Evolutionary conservation across 352 stramenopile species (phyloP), one percentile per base, ranked within the genome.

Genomic region (Phytophthora hybrid): DNA sequence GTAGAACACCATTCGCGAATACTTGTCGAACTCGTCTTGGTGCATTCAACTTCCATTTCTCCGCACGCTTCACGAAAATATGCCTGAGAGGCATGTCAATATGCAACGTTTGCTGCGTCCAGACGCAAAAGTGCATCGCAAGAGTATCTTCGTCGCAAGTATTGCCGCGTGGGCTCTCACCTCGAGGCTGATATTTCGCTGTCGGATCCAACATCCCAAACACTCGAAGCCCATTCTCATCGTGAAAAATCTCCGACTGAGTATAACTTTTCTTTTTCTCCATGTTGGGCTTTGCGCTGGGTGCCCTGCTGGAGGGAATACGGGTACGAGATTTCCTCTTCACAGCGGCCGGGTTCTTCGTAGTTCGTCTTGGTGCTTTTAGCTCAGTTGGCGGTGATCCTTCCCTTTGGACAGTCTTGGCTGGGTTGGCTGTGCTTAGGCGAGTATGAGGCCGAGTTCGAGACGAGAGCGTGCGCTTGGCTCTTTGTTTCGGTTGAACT

Each of bases 201-300:
- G 44, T 66, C 29, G 76, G 79, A 47, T 85, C 80, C 4, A 84
- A 19, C 83, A 84, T 84, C 9, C 68, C 64, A 63, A 80, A 85
- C 14, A 82, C 69, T 5, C 64, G 82, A 19, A 84, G 65, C 5
- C 78, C 70, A 1, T 55, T 73, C 29, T 29, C 26, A 46, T 88
- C 69, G 44, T 65, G 59, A 41, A 59, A 71, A 41, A 41, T 56
- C 7, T 29, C 55, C 9, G 69, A 55, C 10, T 71, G 49, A 31
- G 53, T 53, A 5, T 58, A 56, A 18, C 31, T 21, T 34, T 49
- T 32, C 46, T 55, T 59, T 26, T 56, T 77, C 34, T 51, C 39
- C 21, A 23, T 29, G 19, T 14, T 29, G 9, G 1, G 49, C 4
- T 26, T 11, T 13, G 47, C 3, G 31, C 8, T 37, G 4, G 21